Base-by-base conservation (phyloP, 208 protist species). In the Polymyxa betae region DNA sequence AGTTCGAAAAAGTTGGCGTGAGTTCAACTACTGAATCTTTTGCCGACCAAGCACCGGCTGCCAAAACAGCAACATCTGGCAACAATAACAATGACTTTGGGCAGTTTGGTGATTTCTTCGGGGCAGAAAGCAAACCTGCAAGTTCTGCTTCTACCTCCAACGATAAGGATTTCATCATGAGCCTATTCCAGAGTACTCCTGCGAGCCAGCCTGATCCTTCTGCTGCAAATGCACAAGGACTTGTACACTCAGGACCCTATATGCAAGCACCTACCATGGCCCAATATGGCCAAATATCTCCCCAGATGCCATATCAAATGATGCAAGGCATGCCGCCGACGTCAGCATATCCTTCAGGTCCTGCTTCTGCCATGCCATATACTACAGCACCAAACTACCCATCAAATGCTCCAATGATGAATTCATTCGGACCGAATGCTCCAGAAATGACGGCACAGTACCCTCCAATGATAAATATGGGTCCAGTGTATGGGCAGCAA, bases 121-220 rank as follows among this genome's bases (percentile, higher is more conserved):
- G 10, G 5, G n/a, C n/a, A n/a, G n/a, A n/a, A n/a, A n/a, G 35
- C 40, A n/a, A 12, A 82, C 40, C 72, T 5, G 5, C 72, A 5
- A 5, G 12, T 82, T 12, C 72, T 5, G 72, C 5, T 20, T n/a
- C 72, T 43, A n/a, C 40, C 72, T 38, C 5, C 5, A 82, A 82
- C 72, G 40, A 35, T 16, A 82, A 82, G n/a, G 35, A 82, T 45
- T 5, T 38, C 72, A 82, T 82, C 40, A 82, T 82, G 72, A 82
- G 72, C 72, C 72, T 82, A 35, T 82, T 82, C 72, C 72, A 82
- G 40, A 5, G 35, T 20, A 5, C 72, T 45, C 72, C 72, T 45
- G 16, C 72, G 16, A 38, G 10, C 16, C 5, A 82, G 16, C 72
- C 5, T 5, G 35, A 20, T 43, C 72, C 35, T 40, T 38, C 72